Base-by-base conservation (phyloP, 305 asterid species). In the Solanum aculeatissimum region DNA sequence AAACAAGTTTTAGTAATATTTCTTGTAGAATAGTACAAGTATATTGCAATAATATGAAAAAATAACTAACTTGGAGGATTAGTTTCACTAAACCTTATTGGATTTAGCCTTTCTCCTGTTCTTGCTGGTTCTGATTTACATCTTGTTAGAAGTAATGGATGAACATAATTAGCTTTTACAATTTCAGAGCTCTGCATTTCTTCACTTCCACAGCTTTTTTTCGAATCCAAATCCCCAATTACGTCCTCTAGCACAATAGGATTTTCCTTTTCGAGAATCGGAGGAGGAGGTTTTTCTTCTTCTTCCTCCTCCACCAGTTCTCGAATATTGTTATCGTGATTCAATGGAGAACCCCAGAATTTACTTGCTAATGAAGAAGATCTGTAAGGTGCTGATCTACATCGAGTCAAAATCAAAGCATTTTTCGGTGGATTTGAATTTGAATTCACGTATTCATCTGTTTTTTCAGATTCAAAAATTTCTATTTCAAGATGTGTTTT, bases 301-400 rank as follows among this genome's bases (percentile, higher is more conserved):
- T 10, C 7, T 68, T 38, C 53, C 10, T 45, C 13, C 1, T 81
- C 80, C 60, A 84, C 88, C 8, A 66, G 18, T 85, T 62, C 9
- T 62, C 19, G 70, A 63, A 63, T 7, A 29, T 29, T 32, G 14
- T 63, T 7, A 9, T 47, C 15, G 1, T 62, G n/a, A 45, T 81
- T 60, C 32, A 90, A 49, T 9, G 93, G 92, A 18, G 94, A 90
- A 7, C 92, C 93, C 97, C 97, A 93, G 42, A 95, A 91, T 58
- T 91, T 88, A 23, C 90, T 91, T 6, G 91, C 97, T 40, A 95
- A 54, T 9, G 98, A 95, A 1, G 98, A 94, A 85, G 97, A 93
- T 91, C 95, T 92, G 83, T 95, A 95, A 2, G 98, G 98, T 75
- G 98, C 98, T 89, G 98, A 95, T 93, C 98, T 95, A 82, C 98